A percentile compares a stretch with the other conserved stretches of the same genome.
These are phyloP conservation scores for Penicillium olsonii DNA, from an alignment of 2,329 filamentous ascomycete genomes.

Conservation along the genomic window DNA sequence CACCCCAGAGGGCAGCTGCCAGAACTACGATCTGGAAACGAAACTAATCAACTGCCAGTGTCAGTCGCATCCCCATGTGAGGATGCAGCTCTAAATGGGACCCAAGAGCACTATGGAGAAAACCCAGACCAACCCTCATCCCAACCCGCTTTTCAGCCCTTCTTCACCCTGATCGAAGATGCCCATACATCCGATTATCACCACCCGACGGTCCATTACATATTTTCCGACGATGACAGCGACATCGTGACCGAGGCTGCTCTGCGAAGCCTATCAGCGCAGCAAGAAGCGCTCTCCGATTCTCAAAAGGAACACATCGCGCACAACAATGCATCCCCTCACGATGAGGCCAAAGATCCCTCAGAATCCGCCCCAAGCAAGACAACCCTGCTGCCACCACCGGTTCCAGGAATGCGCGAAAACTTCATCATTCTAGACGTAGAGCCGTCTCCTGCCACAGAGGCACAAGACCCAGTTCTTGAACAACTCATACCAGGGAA, in stretches of 20 bases:
- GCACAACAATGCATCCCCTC: constrained; percentile 7
- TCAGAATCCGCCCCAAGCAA: constrained; percentile 13
- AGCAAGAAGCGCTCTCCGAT: constrained; percentile 36
- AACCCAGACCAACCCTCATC: constrained; percentile 18
- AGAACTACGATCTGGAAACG: constrained; percentile 8
- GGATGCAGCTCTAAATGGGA: constrained; percentile 7
- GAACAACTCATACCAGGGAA: not conserved
- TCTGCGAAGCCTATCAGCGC: constrained; percentile 55
- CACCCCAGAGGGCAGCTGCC: constrained; percentile 8
- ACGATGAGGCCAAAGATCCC: constrained; percentile 22
- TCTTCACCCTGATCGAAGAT: constrained; percentile 85
- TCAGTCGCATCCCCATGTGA: constrained; percentile 6
- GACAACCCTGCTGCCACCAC: constrained; percentile 48
- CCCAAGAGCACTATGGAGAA: constrained; percentile 12
- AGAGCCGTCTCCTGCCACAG: constrained; percentile 25
- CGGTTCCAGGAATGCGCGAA: constrained; percentile 51
- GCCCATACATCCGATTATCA: constrained; percentile 69
- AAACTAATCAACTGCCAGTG: constrained; percentile 3
- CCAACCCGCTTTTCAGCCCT: constrained; percentile 65
- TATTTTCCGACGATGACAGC: constrained; percentile 89
- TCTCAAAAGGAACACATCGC: constrained; percentile 18
- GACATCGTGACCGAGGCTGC: constrained; percentile 71
- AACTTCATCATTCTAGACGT: constrained; percentile 61
- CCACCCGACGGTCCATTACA: constrained; percentile 86
- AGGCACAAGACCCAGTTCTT: not conserved